Conservation (phyloP, 1,284 basidiomycete species). For the Cryptococcus floricola region DNA sequence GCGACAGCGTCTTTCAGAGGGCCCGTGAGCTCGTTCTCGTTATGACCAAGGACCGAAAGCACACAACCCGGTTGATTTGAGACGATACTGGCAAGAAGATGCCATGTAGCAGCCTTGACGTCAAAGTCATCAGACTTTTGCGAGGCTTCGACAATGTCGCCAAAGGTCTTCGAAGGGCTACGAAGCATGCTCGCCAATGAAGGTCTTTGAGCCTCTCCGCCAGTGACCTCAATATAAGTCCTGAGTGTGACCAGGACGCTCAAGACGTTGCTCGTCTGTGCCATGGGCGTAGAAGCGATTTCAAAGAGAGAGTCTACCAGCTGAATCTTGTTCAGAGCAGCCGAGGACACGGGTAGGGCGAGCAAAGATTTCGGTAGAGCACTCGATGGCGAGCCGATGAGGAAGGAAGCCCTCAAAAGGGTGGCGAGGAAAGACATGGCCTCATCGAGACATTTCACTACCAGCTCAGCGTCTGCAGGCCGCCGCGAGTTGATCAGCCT, state of each 20-base stretch:
- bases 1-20: slow-evolving; percentile 56
- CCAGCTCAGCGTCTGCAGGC: slow-evolving; percentile 24
- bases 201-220: slow-evolving; percentile 23
- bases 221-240: slow-evolving; percentile 32
- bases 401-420: slow-evolving; percentile 25
- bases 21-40: slow-evolving; percentile 52
- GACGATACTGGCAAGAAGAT: slow-evolving; percentile 73
- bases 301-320: slow-evolving; percentile 37
- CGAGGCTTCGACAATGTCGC: slow-evolving; percentile 21
- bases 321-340: slow-evolving; percentile 24
- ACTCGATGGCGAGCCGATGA: slow-evolving; percentile 15
- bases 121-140: slow-evolving; percentile 18
- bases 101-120: slow-evolving; percentile 73
- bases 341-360: slow-evolving; percentile 16
- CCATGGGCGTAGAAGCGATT: slow-evolving; percentile 21
- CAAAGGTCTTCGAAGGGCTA: slow-evolving; percentile 25
- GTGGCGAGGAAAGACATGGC: slow-evolving; percentile 27
- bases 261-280: slow-evolving; percentile 20
- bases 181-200: slow-evolving; percentile 40
- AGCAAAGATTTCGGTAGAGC: slow-evolving; percentile 32
- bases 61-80: slow-evolving; percentile 85
- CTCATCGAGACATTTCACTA: slow-evolving; percentile 28
- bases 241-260: slow-evolving; percentile 26
- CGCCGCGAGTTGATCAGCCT: slow-evolving; percentile 24
- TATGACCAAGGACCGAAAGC: slow-evolving; percentile 70